Evolutionary conservation across 2,329 filamentous ascomycete species (phyloP).

Genomic region (Phialophora tarda): DNA sequence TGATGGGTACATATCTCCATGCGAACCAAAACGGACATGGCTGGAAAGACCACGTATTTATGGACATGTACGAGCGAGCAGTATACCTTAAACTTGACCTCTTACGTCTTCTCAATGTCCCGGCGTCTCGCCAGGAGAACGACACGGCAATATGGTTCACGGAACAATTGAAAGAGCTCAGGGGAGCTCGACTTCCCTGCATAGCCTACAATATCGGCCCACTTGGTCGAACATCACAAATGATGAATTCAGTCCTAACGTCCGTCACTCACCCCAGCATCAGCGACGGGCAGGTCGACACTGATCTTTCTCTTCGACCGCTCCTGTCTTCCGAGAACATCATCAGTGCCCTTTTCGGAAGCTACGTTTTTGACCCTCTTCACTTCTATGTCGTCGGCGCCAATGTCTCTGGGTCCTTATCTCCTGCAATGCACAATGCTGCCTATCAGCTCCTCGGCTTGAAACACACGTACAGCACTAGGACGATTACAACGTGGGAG

Average conservation of each 20-base stretch:
- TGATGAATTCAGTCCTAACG: slow-evolving; percentile 51
- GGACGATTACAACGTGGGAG: slow-evolving; percentile 46
- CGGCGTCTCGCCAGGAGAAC: slow-evolving; percentile 48
- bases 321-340: slow-evolving; percentile 35
- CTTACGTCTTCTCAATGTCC: slow-evolving; percentile 47
- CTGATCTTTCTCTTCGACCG: slow-evolving; percentile 42
- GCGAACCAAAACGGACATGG: slow-evolving; percentile 6
- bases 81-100: slow-evolving; percentile 48
- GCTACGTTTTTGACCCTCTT: slow-evolving; percentile 50
- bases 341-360: slow-evolving; percentile 48
- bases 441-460: slow-evolving; percentile 49
- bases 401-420: slow-evolving; percentile 51
- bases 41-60: slow-evolving; percentile 30
- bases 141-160: slow-evolving; percentile 46
- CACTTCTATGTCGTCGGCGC: slow-evolving; percentile 52
- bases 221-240: slow-evolving; percentile 52
- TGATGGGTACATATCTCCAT: slow-evolving; percentile 47
- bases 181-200: slow-evolving; percentile 44
- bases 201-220: slow-evolving; percentile 51
- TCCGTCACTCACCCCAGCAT: slow-evolving; percentile 51
- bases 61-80: slow-evolving; percentile 42
- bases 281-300: slow-evolving; percentile 25
- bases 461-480: slow-evolving; percentile 49
- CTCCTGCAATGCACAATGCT: slow-evolving; percentile 52
- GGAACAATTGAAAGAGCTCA: slow-evolving; percentile 45